Evolutionary conservation across 805 yeast genomes (phyloP), one percentile per base, ranked within the genome.

Genomic region (Monosporozyma servazzii): DNA sequence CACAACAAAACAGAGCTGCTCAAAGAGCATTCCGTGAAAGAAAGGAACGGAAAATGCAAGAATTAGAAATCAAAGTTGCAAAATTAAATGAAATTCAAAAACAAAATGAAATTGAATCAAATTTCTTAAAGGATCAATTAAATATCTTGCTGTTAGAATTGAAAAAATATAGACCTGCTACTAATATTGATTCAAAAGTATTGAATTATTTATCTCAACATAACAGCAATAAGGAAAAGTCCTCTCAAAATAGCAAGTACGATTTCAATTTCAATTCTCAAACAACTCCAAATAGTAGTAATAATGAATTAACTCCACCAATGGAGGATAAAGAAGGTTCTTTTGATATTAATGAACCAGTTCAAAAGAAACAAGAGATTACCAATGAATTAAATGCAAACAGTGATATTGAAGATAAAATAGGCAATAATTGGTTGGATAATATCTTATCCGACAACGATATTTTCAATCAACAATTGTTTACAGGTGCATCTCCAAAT

Each of bases 1-100:
- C 95, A 13, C 97, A 96, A 3, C 98, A 91, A 70, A 91, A 91
- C 68, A 78, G 99, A 62, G 96, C 96, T 4, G 98, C 98, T 15
- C 99, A 91, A 71, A 76, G 98, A 52, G 98, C 98, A 5, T 90
- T 89, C 70, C 76, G 98, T 53, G 98, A 91, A 70, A 78, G 98
- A 53, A 91, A 90, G 66, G 97, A 91, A 66, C 75, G 76, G 48
- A 88, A 86, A 62, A 79, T 91, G 82, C 79, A 81, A 62, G 96
- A 90, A 58, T 74, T 91, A 53, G 96, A 89, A 64, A 82, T 80
- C 46, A 82, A 87, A 59, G 95, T 93, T n/a, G 69, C 75, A 47
- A 66, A 71, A 57, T 75, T 91, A 56, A 96, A 90, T 66, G 76
- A 77, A 54, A 86, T 82, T 58, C 82, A 83, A 53, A 71, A 80